phyloP scores from a whole-genome alignment of 2,329 filamentous ascomycete genomes.

The Aureobasidium musti region DNA sequence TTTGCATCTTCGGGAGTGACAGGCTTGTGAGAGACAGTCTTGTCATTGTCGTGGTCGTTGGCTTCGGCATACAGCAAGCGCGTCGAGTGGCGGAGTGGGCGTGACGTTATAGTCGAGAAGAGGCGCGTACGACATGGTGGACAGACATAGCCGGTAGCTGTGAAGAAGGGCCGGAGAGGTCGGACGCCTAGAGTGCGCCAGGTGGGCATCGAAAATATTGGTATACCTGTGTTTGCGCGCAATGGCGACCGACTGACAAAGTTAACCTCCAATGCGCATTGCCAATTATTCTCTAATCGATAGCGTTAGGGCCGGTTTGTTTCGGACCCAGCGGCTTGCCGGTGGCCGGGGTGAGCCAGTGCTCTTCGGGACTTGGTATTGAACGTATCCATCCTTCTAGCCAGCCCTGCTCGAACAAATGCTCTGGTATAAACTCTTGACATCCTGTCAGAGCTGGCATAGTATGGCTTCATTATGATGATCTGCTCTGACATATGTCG shows the following conservation, averaged over 20 bases:
- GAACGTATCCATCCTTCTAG: neutral
- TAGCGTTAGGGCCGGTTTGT: constrained; percentile 4
- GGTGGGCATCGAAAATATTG: constrained; percentile 18
- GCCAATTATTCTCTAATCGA: constrained; percentile 22
- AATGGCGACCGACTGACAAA: constrained; percentile 11
- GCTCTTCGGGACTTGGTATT: neutral
- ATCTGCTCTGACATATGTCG: neutral
- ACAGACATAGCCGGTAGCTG: neutral
- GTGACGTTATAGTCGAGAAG: neutral
- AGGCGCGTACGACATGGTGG: neutral
- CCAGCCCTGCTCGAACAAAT: neutral
- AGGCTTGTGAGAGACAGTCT: neutral
- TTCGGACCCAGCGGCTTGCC: neutral
- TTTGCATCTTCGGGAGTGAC: neutral
- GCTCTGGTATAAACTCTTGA: neutral
- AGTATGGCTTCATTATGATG: neutral
- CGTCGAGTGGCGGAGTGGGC: constrained; percentile 17
- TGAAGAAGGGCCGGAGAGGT: neutral
- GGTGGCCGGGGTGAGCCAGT: neutral
- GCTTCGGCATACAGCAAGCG: neutral
- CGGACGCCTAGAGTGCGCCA: neutral
- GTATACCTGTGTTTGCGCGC: constrained; percentile 6
- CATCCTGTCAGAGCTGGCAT: neutral
- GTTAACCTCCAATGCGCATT: neutral
- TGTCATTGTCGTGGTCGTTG: neutral